Conservation (phyloP, 352 stramenopile species). For the Phytophthora europaea region DNA sequence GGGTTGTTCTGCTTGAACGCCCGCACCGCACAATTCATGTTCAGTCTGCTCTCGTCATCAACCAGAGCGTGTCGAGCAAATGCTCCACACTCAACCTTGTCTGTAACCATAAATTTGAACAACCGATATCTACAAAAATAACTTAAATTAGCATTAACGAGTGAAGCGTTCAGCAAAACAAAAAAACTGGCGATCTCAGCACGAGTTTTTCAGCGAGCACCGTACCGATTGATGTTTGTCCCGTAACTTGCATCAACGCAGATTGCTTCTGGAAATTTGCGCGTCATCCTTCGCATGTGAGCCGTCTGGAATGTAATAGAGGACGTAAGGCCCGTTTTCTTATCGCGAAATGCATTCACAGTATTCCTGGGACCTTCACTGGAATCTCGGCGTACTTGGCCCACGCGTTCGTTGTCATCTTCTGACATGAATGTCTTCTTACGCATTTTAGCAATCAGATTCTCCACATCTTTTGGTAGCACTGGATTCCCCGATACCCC, state of each 20-base stretch:
- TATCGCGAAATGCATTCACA: conserved; percentile 17
- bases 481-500: conserved; percentile 17
- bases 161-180: not conserved
- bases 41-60: conserved; percentile 9
- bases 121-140: conserved; percentile 11
- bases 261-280: not conserved
- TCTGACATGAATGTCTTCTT: conserved; percentile 2
- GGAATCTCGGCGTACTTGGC: conserved; percentile 10
- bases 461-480: conserved; percentile 19
- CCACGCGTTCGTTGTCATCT: conserved; percentile 17
- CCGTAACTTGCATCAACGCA: conserved; percentile 19
- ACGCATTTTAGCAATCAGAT: conserved; percentile 21
- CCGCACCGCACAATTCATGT: conserved; percentile 5
- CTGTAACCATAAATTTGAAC: conserved; percentile 3
- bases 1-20: conserved; percentile 21
- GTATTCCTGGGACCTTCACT: conserved; percentile 17
- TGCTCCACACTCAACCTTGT: conserved; percentile 12
- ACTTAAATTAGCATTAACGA: not conserved
- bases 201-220: not conserved
- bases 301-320: conserved; percentile 24
- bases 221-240: conserved; percentile 22
- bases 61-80: conserved; percentile 19
- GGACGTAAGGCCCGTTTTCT: not conserved
- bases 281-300: conserved; percentile 17
- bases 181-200: not conserved